A percentile compares a stretch with the other conserved stretches of the same genome.
Evolutionary conservation across 805 yeast species (phyloP).

Genomic region (Phaffomyces thermotolerans): DNA sequence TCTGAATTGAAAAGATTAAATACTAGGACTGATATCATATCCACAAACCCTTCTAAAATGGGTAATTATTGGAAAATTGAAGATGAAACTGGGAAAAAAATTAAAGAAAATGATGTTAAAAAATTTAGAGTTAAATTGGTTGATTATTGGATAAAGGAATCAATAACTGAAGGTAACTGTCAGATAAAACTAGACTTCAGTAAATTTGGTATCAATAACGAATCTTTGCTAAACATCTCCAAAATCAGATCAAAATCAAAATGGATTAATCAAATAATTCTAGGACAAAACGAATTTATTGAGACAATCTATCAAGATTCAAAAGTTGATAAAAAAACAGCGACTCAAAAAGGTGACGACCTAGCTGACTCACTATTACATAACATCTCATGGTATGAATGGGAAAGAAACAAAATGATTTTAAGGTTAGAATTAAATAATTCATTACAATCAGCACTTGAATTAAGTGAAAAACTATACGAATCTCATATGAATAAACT

Average conservation of each 20-base stretch:
- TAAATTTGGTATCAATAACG: slow-evolving; percentile 6
- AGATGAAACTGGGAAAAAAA: background rate
- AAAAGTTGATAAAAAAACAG: slow-evolving; percentile 1
- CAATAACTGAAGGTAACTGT: background rate
- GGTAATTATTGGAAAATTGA: slow-evolving; percentile 17
- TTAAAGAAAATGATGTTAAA: slow-evolving; percentile 10
- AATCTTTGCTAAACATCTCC: background rate
- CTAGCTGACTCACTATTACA: slow-evolving; percentile 20
- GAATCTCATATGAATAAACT: slow-evolving; percentile 7
- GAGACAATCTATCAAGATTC: background rate
- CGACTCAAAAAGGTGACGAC: slow-evolving; percentile 20
- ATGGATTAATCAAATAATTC: slow-evolving; percentile 16
- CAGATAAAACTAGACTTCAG: slow-evolving; percentile 8
- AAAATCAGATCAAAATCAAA: slow-evolving; percentile 8
- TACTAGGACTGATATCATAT: slow-evolving; percentile 11
- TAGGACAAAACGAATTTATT: slow-evolving; percentile 1
- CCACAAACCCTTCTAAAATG: slow-evolving; percentile 19
- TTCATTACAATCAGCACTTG: slow-evolving; percentile 13
- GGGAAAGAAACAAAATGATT: slow-evolving; percentile 21
- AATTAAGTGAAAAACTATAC: slow-evolving; percentile 14
- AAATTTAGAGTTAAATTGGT: slow-evolving; percentile 13
- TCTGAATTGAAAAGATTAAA: slow-evolving; percentile 3
- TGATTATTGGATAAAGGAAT: slow-evolving; percentile 15
- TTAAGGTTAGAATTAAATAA: slow-evolving; percentile 15
- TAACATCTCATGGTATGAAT: slow-evolving; percentile 19